Conservation (phyloP, 176 grass and related monocot species). For the Triticum timopheevii region DNA sequence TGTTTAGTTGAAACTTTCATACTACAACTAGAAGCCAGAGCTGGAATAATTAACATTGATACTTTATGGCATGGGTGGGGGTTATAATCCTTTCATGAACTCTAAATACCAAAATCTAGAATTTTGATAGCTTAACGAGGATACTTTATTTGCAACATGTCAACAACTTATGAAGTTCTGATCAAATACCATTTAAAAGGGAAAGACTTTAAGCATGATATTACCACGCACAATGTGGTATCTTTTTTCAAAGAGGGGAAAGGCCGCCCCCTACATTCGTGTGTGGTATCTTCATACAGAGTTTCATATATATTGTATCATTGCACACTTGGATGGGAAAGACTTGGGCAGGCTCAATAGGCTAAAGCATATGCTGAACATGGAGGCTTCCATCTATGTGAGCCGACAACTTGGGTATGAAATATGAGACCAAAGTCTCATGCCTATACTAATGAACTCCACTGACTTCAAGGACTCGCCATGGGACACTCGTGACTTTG, state of each 20-base stretch:
- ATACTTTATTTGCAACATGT: no score
- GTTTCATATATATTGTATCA: background rate
- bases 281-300: background rate
- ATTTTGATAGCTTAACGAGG: no score
- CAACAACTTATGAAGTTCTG: no score
- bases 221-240: background rate
- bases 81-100: background rate
- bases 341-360: background rate
- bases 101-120: no score
- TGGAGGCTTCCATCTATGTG: constrained; percentile 37
- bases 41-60: no score
- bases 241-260: background rate
- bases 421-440: constrained; percentile 54
- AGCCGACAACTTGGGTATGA: constrained; percentile 50
- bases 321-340: constrained; percentile 25
- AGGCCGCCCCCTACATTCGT: background rate
- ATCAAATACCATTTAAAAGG: no score
- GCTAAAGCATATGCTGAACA: background rate
- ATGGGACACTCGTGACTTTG: constrained; percentile 37
- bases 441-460: constrained; percentile 55
- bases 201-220: no score
- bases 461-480: constrained; percentile 60
- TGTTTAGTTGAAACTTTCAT: no score
- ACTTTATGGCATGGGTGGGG: no score
- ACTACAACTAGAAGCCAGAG: no score